Percentiles rank a stretch among this genome's conserved stretches.
Evolutionary conservation across 257 asterid genomes (phyloP).

Genomic region (Scutellaria minor): DNA sequence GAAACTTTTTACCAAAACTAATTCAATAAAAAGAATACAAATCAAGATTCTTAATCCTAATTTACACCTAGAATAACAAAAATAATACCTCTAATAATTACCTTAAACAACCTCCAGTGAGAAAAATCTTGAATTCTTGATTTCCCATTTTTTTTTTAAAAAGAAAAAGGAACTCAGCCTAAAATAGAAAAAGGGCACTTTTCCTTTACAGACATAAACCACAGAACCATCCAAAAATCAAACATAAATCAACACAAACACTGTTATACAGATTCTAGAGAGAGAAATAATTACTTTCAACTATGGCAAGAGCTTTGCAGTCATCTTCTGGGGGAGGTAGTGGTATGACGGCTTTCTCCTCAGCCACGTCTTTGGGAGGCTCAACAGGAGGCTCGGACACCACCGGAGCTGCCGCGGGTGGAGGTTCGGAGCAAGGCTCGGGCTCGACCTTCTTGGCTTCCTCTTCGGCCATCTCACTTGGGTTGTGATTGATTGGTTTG

Average conservation of each 20-base stretch:
- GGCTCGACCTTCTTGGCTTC: slow-evolving; percentile 57
- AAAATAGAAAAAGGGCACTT: background rate
- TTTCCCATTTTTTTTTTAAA: background rate
- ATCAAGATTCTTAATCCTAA: too few relatives aligned
- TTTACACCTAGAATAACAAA: too few relatives aligned
- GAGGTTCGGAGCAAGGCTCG: slow-evolving; percentile 38
- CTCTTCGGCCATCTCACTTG: slow-evolving; percentile 58
- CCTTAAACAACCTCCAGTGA: background rate
- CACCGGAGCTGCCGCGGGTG: background rate
- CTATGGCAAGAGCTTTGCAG: slow-evolving; percentile 68
- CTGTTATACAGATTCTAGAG: background rate
- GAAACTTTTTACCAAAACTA: background rate
- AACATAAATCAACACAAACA: background rate
- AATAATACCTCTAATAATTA: background rate
- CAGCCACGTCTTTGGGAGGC: slow-evolving; percentile 62
- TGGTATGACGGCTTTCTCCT: slow-evolving; percentile 68
- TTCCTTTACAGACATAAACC: background rate
- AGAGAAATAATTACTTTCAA: slow-evolving; percentile 51
- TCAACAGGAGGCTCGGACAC: slow-evolving; percentile 20
- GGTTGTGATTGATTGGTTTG: slow-evolving; percentile 26
- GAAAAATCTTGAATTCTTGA: slow-evolving; percentile 20
- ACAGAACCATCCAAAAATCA: background rate
- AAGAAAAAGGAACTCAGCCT: background rate
- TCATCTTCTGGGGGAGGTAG: slow-evolving; percentile 61
- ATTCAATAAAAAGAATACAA: too few relatives aligned